Evolutionary conservation across 352 stramenopile species (phyloP).

Genomic region (Phytopythium ostracodes): DNA sequence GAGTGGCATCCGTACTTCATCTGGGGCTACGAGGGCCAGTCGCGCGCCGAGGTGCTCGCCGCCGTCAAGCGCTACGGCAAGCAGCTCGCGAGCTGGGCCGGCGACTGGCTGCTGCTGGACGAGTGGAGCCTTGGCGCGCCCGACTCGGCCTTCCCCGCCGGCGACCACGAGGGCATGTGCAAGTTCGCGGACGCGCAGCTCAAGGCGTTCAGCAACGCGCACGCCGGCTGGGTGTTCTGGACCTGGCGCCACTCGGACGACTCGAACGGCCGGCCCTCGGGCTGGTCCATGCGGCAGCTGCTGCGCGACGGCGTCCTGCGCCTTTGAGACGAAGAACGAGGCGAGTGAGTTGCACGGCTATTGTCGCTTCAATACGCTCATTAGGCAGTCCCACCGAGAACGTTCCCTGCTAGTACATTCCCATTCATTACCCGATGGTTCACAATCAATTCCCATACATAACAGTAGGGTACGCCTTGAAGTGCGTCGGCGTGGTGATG

Average conservation of each 20-base stretch:
- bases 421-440: too few relatives aligned
- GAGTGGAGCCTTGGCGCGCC: slow-evolving; percentile 77
- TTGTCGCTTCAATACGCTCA: too few relatives aligned
- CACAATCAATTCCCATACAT: too few relatives aligned
- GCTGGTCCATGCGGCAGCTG: slow-evolving; percentile 78
- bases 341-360: too few relatives aligned
- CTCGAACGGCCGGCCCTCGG: slow-evolving; percentile 38
- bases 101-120: slow-evolving; percentile 77
- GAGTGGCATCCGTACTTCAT: slow-evolving; percentile 61
- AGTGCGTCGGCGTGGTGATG: background rate
- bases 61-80: slow-evolving; percentile 52
- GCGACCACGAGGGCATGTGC: slow-evolving; percentile 39
- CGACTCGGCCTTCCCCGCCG: slow-evolving; percentile 46
- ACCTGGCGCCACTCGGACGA: slow-evolving; percentile 80
- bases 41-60: slow-evolving; percentile 48
- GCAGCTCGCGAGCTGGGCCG: slow-evolving; percentile 49
- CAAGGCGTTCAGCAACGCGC: slow-evolving; percentile 46
- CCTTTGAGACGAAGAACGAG: slow-evolving; percentile 6
- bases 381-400: too few relatives aligned
- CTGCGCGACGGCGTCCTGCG: slow-evolving; percentile 64
- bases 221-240: slow-evolving; percentile 87
- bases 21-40: slow-evolving; percentile 60
- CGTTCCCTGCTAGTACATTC: too few relatives aligned
- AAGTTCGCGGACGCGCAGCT: slow-evolving; percentile 59
- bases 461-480: too few relatives aligned